A percentile compares a stretch with the other conserved stretches of the same genome.
Evolutionary conservation across 176 grass and related monocot genomes (phyloP).

Genomic region (Tillandsia fasciculata): DNA sequence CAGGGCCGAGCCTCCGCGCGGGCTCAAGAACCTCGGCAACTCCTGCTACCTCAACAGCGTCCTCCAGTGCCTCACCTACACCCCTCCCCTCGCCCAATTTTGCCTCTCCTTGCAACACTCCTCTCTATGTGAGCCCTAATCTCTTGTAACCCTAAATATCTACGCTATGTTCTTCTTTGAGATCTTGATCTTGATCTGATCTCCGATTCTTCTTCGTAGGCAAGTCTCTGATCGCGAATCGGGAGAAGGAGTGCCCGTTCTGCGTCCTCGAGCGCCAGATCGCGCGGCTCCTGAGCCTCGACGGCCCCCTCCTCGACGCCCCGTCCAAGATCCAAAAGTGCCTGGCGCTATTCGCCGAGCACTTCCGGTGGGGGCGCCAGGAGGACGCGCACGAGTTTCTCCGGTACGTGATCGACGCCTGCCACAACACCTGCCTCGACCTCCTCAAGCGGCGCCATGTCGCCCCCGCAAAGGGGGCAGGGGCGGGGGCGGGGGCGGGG

Average conservation of each 20-base stretch:
- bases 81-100: slow-evolving; percentile 78
- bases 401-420: slow-evolving; percentile 67
- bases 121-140: slow-evolving; percentile 41
- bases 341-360: slow-evolving; percentile 55
- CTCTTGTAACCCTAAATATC: background rate
- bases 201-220: slow-evolving; percentile 29
- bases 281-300: slow-evolving; percentile 24
- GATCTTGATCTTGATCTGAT: background rate
- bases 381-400: slow-evolving; percentile 96
- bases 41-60: slow-evolving; percentile 98
- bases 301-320: slow-evolving; percentile 40
- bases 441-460: slow-evolving; percentile 34
- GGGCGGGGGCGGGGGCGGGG: slow-evolving; percentile 16
- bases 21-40: slow-evolving; percentile 92
- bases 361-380: slow-evolving; percentile 79
- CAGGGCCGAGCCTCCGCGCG: slow-evolving; percentile 52
- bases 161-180: background rate
- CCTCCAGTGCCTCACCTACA: slow-evolving; percentile 86
- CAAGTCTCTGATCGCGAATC: slow-evolving; percentile 58
- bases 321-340: slow-evolving; percentile 54
- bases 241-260: slow-evolving; percentile 83
- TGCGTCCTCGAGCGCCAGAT: slow-evolving; percentile 82
- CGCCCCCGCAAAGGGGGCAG: slow-evolving; percentile 21
- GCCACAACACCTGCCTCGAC: slow-evolving; percentile 52
- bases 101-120: slow-evolving; percentile 69